Evolutionary conservation across 2,329 filamentous ascomycete genomes (phyloP).

Genomic region (Bisporella sp.): DNA sequence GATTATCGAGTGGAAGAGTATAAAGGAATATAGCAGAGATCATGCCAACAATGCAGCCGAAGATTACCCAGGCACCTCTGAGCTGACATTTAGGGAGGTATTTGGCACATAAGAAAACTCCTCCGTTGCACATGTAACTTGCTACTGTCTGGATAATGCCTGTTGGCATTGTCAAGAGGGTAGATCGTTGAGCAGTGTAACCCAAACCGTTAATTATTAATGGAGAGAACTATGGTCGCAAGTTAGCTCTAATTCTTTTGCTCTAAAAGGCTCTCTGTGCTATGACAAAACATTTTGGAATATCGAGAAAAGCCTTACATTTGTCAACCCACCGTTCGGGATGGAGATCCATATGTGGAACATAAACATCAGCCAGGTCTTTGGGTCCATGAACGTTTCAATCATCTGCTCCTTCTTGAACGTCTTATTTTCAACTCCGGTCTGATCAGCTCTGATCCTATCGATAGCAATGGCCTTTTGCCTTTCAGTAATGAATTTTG

Average conservation of each 20-base stretch:
- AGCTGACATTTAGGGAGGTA: background rate
- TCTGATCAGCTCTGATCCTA: slow-evolving; percentile 48
- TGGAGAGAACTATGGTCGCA: too few species aligned
- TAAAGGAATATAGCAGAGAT: slow-evolving; percentile 10
- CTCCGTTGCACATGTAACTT: slow-evolving; percentile 39
- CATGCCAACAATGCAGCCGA: background rate
- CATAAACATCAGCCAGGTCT: slow-evolving; percentile 31
- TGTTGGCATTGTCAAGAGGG: slow-evolving; percentile 46
- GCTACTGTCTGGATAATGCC: slow-evolving; percentile 52
- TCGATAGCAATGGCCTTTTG: slow-evolving; percentile 28
- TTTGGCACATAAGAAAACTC: slow-evolving; percentile 32
- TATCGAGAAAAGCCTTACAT: slow-evolving; percentile 30
- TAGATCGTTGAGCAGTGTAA: slow-evolving; percentile 40
- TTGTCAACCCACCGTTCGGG: slow-evolving; percentile 49
- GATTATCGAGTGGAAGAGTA: slow-evolving; percentile 22
- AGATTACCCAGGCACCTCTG: background rate
- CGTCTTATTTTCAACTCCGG: slow-evolving; percentile 42
- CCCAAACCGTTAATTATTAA: slow-evolving; percentile 49
- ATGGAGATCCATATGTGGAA: slow-evolving; percentile 44
- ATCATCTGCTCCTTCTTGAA: slow-evolving; percentile 42
- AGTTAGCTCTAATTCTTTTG: too few species aligned
- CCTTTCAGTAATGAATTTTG: slow-evolving; percentile 14
- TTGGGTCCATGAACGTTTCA: slow-evolving; percentile 42
- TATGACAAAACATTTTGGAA: too few species aligned
- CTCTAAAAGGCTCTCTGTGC: too few species aligned